Evolutionary conservation across 768 basidiomycete species (phyloP), one percentile per base, ranked within the genome.

Genomic region (Pholiota microspora): DNA sequence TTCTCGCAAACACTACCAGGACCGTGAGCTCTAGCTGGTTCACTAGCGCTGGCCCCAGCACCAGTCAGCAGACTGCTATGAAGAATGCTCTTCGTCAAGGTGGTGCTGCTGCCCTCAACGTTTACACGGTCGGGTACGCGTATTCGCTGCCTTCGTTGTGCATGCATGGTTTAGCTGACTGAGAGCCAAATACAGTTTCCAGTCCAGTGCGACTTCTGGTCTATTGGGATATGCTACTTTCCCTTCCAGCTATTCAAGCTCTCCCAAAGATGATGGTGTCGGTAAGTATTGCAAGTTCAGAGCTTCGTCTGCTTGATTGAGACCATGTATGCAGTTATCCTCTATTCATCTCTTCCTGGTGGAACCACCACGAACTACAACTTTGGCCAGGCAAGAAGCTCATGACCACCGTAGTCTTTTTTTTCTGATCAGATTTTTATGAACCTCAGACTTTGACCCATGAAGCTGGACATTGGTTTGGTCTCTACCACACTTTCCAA

Each of bases 391-490:
- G 73, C 72, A 44, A 45, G 66, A 55, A 4, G 29, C 7, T 6
- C 29, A 31, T 12, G 6, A 31, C n/a, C n/a, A n/a, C n/a, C n/a
- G n/a, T n/a, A n/a, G n/a, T 31, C 16, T n/a, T 15, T 31, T 7
- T 13, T 31, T 28, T 28, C 6, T 28, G 28, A 47, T 7, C 13
- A 47, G 9, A 4, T 13, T 10, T 8, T 47, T 9, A 31, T 15
- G 27, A 27, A 35, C 3, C 12, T 9, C 23, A 49, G 64, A 84
- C 78, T 38, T 59, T 78, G 54, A 80, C 76, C 13, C 83, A 84
- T 62, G 83, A 84, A 65, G 76, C 73, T 46, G 80, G 82, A 16
- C 81, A 83, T 68, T 84, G 82, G 81, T 69, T 81, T 54, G 81
- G 82, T 28, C 73, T 82, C 25, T 82, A 75, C 68, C 81, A 83